Conservation (phyloP, 1,139 yeast genomes). For the Kurtzmaniella quercitrusa region DNA sequence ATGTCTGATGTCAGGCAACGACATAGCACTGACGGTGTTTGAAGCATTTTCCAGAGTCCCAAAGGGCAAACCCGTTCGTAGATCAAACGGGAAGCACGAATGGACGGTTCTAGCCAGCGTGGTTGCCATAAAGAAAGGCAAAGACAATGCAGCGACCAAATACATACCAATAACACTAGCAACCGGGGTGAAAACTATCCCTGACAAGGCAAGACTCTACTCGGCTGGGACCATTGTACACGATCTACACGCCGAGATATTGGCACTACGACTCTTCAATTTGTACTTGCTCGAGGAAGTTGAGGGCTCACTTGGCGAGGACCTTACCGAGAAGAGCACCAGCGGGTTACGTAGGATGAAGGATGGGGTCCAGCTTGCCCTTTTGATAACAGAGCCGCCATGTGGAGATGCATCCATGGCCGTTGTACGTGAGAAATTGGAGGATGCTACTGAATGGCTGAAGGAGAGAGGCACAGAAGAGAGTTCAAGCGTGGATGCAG, state of each 20-base stretch:
- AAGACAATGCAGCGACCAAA: conserved; percentile 2
- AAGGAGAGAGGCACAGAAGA: conserved; percentile 7
- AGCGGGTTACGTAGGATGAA: conserved; percentile 16
- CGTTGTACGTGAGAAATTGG: conserved; percentile 10
- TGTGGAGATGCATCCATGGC: conserved; percentile 88
- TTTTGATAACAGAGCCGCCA: conserved; percentile 78
- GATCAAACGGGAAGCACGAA: conserved; percentile 65
- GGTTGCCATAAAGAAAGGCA: conserved; percentile 24
- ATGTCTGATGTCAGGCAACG: conserved; percentile 7
- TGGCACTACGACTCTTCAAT: conserved; percentile 69
- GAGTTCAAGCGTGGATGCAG: neutral
- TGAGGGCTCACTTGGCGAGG: neutral
- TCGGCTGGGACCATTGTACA: conserved; percentile 65
- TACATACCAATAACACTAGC: conserved; percentile 48
- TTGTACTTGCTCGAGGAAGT: conserved; percentile 30
- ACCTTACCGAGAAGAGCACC: conserved; percentile 6
- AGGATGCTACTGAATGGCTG: conserved; percentile 9
- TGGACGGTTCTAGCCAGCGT: conserved; percentile 88
- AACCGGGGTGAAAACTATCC: conserved; percentile 81
- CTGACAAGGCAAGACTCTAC: conserved; percentile 41
- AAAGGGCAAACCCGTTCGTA: conserved; percentile 52
- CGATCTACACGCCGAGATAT: conserved; percentile 86
- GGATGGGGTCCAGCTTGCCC: conserved; percentile 38
- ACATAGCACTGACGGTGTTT: conserved; percentile 24
- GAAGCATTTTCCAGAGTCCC: conserved; percentile 27